Evolutionary conservation across 2,329 filamentous ascomycete species (phyloP).

Genomic region (Calonectria leucothoes): DNA sequence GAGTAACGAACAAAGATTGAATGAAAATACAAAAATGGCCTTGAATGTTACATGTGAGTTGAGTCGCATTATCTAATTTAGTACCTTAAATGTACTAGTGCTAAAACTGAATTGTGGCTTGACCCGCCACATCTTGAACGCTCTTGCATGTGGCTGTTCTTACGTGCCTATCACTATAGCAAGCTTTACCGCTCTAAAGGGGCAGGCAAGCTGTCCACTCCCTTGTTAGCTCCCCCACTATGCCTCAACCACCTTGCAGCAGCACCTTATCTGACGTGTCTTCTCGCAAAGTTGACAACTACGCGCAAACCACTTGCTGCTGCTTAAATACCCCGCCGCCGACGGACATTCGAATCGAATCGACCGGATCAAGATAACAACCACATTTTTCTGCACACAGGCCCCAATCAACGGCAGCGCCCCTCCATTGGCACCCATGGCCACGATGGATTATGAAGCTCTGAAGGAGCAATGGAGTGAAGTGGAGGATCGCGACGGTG

Average conservation of each 20-base stretch:
- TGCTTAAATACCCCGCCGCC: background rate
- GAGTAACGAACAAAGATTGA: background rate
- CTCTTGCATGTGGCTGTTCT: background rate
- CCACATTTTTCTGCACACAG: background rate
- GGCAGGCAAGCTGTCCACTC: slow-evolving; percentile 20
- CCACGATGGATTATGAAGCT: slow-evolving; percentile 87
- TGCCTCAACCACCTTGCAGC: background rate
- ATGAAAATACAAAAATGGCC: background rate
- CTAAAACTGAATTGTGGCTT: background rate
- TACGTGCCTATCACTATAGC: background rate
- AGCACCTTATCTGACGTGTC: background rate
- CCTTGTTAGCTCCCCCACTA: background rate
- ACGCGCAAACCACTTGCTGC: background rate
- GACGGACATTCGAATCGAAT: background rate
- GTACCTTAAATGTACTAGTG: background rate
- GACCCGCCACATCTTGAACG: background rate
- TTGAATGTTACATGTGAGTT: background rate
- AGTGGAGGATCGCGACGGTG: slow-evolving; percentile 94
- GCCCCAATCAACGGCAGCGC: background rate
- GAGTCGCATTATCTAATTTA: background rate
- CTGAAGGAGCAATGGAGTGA: slow-evolving; percentile 97
- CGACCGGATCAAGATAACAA: background rate
- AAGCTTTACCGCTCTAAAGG: slow-evolving; percentile 13
- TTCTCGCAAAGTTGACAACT: background rate
- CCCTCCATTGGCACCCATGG: background rate